These are phyloP conservation scores for Candida yuanshanica DNA, from an alignment of 805 yeast species.

Conservation along the genomic window DNA sequence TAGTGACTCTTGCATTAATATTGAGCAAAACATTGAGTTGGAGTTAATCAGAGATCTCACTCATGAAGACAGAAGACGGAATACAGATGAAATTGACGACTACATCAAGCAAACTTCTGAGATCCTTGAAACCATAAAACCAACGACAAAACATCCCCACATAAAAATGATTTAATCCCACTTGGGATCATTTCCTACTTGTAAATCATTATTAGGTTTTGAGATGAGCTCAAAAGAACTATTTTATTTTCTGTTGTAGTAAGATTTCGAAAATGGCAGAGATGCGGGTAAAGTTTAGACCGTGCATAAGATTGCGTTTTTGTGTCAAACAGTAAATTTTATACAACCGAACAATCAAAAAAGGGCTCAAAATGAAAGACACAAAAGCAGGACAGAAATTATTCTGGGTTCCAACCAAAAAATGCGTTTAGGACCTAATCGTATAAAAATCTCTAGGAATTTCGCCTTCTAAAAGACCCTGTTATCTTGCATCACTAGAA, in stretches of 20 bases:
- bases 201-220: no score
- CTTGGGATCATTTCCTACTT: no score
- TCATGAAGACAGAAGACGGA: neutral
- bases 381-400: neutral
- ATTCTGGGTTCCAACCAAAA: no score
- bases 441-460: no score
- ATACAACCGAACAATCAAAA: neutral
- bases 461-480: no score
- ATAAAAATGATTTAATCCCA: no score
- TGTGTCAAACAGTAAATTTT: neutral
- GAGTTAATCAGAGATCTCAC: no score
- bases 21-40: no score
- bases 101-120: neutral
- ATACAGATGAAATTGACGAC: neutral
- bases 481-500: no score
- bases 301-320: neutral
- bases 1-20: neutral
- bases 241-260: neutral
- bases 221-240: no score
- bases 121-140: neutral
- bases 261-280: neutral
- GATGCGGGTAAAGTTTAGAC: neutral
- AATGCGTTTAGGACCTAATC: no score
- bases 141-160: neutral
- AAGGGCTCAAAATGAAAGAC: neutral